Evolutionary conservation across 2,329 filamentous ascomycete species (phyloP), one percentile per base, ranked within the genome.

Genomic region (Colletotrichum sp.): DNA sequence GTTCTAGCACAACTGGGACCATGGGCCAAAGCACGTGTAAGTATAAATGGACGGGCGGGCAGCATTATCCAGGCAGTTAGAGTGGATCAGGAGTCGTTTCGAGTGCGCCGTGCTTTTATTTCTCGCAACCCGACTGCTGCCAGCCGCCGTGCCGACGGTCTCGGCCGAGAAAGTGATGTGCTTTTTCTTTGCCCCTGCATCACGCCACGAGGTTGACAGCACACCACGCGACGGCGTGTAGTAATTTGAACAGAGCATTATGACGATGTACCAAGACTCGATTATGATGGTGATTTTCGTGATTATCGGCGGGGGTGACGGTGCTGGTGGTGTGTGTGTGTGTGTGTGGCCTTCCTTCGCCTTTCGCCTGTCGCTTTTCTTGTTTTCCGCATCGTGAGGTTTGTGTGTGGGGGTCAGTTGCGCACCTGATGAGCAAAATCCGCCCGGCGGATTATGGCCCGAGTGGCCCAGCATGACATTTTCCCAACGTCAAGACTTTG

Each of bases 41-140:
- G 64, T 76, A 74, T 76, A 76, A 74, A 66, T 55, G 64, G 70
- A 71, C 32, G 44, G 59, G 49, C 19, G 44, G 59, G 36, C 22
- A 72, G 71, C 65, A 76, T 76, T 73, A 74, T 67, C 49, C 70
- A 66, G 74, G 74, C 74, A 74, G 70, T 74, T 74, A 73, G 59
- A 73, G 70, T 76, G 70, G 70, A 74, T 36, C 74, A 44, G 74
- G 64, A 49, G 65, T 69, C 49, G 30, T 66, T 36, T 49, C 27
- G 68, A 70, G 68, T 63, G 25, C n/a, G 44, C 22, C 30, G 25
- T 61, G 19, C 19, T 49, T 63, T 70, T 52, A 22, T 29, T 39
- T 29, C 13, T 27, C 27, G 30, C 34, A 29, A 13, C 55, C 39
- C 55, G 32, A 30, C 19, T 22, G 22, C 32, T 19, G 27, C 29